Evolutionary conservation across 441 rosid species (phyloP).

Genomic region (Erysimum cheiri): DNA sequence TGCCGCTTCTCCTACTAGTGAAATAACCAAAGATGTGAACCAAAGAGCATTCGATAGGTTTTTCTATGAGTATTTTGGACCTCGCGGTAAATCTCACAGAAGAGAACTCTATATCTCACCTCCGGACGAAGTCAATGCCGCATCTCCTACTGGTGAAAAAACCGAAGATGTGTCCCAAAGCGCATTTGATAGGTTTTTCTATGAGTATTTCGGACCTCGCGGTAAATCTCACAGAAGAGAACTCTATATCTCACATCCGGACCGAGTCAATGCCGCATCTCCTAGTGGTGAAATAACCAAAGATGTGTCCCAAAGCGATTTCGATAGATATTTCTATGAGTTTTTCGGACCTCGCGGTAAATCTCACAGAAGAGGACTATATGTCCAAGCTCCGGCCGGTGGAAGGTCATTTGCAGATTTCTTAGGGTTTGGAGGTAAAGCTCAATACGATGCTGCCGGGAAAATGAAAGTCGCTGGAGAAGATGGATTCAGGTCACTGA

Average conservation of each 20-base stretch:
- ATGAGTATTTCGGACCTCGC: too few species aligned
- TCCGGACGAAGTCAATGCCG: not conserved
- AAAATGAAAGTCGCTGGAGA: constrained; percentile 18
- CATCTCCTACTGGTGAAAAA: not conserved
- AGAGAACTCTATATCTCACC: not conserved
- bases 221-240: not conserved
- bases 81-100: not conserved
- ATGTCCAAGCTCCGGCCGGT: not conserved
- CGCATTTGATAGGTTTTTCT: not conserved
- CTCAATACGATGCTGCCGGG: constrained; percentile 18
- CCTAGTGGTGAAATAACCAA: not conserved
- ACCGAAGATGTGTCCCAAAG: not conserved
- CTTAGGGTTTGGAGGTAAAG: constrained; percentile 6
- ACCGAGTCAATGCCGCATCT: not conserved
- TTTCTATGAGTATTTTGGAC: not conserved
- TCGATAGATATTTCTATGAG: not conserved
- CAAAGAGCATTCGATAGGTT: not conserved
- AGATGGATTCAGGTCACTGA: constrained; percentile 33
- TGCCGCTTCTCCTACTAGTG: not conserved
- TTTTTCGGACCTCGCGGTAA: not conserved
- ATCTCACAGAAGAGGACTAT: not conserved
- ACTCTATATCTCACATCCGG: not conserved
- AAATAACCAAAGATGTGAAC: not conserved
- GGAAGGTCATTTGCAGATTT: not conserved
- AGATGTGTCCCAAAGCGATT: not conserved